Evolutionary conservation across 352 stramenopile species (phyloP), one percentile per base, ranked within the genome.

Genomic region (Pythium chondricola): DNA sequence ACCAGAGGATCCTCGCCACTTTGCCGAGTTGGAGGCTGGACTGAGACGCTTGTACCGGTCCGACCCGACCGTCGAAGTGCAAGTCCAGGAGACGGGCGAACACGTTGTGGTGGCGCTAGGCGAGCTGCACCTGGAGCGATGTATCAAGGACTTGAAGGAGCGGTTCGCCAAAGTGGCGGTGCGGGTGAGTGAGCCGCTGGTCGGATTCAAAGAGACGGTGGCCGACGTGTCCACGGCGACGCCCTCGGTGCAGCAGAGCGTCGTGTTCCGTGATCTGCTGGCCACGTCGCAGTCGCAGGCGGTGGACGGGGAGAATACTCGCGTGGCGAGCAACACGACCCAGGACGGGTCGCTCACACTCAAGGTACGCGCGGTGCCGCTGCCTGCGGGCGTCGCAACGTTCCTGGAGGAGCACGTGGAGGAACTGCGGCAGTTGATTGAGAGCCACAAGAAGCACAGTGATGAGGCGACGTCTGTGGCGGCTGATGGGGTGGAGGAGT

Each of bases 1-100:
- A 45, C 83, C 88, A 0, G 67, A 88, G 43, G 80, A 96, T 30
- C 86, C 89, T 17, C 70, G 78, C 21, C 64, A 97, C 47, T 93
- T 97, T 67, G 65, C 67, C 6, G 74, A 75, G 14, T 58, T 97
- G 5, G 83, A 96, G 49, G 67, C 71, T 20, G 90, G 91, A 32
- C 68, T 97, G 2, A 83, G 89, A 52, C 81, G 85, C n/a, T 57
- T 97, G 7, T 96, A 97, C 60, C 85, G 90, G 21, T 93, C 85
- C 2, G 91, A 97, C 44, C 83, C 90, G 17, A 95, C 86, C 0
- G 91, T 96, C n/a, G 90, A 97, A 65, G 88, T 97, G 7, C 81
- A 89, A 17, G 80, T 95, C 0, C 80, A 93, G 55, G 77, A 93
- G 43, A 93, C 77, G 5, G 90, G 90, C 10, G 86, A 97, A 35